These are phyloP conservation scores for Colletotrichum lentis DNA, from an alignment of 2,329 filamentous ascomycete species.

Conservation along the genomic window DNA sequence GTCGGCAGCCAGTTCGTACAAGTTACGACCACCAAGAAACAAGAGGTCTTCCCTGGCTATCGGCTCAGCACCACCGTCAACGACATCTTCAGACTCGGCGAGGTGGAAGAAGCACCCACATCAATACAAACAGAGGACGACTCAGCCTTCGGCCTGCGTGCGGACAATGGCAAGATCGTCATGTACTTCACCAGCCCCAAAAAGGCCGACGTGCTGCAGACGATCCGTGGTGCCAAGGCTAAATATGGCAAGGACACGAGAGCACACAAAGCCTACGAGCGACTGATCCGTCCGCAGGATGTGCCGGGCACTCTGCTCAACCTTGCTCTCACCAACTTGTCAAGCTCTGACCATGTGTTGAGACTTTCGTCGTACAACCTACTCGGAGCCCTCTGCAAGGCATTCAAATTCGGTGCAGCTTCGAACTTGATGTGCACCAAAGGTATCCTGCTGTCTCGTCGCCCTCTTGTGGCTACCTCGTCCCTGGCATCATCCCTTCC, in stretches of 20 bases:
- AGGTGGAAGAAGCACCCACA: conserved; percentile 72
- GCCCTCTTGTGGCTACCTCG: not conserved
- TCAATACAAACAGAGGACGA: conserved; percentile 72
- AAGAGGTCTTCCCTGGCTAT: conserved; percentile 70
- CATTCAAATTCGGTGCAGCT: conserved; percentile 72
- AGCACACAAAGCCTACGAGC: conserved; percentile 68
- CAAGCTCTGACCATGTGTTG: conserved; percentile 67
- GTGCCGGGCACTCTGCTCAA: conserved; percentile 75
- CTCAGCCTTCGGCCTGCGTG: conserved; percentile 71
- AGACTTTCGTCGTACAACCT: conserved; percentile 73
- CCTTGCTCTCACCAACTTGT: conserved; percentile 71
- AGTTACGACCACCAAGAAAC: conserved; percentile 73
- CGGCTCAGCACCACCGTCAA: conserved; percentile 71
- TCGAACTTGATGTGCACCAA: conserved; percentile 69
- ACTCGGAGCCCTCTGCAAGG: conserved; percentile 70
- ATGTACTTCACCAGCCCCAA: conserved; percentile 76
- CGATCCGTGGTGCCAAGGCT: conserved; percentile 68
- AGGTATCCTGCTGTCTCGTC: conserved; percentile 51
- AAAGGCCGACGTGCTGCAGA: conserved; percentile 69
- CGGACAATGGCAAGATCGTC: conserved; percentile 74
- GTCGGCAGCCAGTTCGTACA: conserved; percentile 75
- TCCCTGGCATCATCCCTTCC: not conserved
- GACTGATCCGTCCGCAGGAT: conserved; percentile 73
- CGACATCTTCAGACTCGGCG: conserved; percentile 73
- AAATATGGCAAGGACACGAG: conserved; percentile 71